phyloP scores from a whole-genome alignment of 768 basidiomycete species.

The Amanita muscaria region DNA sequence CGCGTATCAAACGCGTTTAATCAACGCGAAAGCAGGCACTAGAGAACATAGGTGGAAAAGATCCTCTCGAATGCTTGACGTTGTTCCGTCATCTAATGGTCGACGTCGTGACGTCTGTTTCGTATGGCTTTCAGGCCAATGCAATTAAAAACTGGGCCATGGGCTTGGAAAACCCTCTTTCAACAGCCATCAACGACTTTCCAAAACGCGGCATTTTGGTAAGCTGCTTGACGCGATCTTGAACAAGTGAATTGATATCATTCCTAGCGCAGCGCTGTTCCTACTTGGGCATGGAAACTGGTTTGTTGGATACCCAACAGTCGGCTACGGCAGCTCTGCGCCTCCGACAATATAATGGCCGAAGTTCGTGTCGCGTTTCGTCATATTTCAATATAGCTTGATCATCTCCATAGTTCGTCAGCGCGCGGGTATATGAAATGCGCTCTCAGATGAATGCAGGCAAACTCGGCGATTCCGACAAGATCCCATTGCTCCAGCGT shows the following conservation, averaged over 20 bases:
- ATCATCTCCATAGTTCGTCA: conserved; percentile 48
- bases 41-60: conserved; percentile 46
- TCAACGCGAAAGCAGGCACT: conserved; percentile 38
- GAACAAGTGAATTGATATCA: conserved; percentile 7
- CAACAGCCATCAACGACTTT: conserved; percentile 70
- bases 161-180: conserved; percentile 57
- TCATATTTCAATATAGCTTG: too few relatives aligned
- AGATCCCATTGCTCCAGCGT: conserved; percentile 58
- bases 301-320: conserved; percentile 61
- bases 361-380: too few relatives aligned
- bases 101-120: conserved; percentile 59
- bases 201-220: conserved; percentile 69
- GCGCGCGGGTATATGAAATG: conserved; percentile 65
- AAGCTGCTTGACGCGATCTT: conserved; percentile 16
- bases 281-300: conserved; percentile 63
- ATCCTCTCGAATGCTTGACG: conserved; percentile 57
- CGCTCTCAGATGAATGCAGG: conserved; percentile 60
- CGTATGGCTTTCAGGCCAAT: conserved; percentile 64
- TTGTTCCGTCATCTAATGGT: conserved; percentile 75
- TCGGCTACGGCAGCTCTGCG: conserved; percentile 64
- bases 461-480: conserved; percentile 45
- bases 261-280: conserved; percentile 58
- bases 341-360: conserved; percentile 74
- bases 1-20: not conserved
- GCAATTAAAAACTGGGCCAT: conserved; percentile 63